Evolutionary conservation across 352 stramenopile genomes (phyloP).

Genomic region (Globisporangium acanthophoron): DNA sequence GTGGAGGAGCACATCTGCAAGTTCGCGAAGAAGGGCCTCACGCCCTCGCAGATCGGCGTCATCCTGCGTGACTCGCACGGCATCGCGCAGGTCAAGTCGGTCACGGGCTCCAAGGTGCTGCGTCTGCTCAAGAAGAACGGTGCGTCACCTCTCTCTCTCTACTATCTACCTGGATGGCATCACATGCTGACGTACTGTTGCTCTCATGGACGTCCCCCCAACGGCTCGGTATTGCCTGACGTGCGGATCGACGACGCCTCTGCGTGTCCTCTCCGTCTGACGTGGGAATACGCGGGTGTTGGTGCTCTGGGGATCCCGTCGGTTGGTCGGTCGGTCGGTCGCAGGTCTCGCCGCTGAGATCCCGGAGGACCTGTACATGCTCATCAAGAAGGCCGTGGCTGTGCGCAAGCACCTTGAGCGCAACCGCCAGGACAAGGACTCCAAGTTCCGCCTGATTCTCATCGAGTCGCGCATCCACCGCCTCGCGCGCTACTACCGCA

Average conservation of each 20-base stretch:
- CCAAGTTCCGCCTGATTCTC: slow-evolving; percentile 99
- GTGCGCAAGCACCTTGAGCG: slow-evolving; percentile 99
- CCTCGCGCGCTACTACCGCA: slow-evolving; percentile 98
- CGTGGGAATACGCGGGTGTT: slow-evolving; percentile 81
- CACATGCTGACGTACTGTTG: slow-evolving; percentile 17
- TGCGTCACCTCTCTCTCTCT: slow-evolving; percentile 21
- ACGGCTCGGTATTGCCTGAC: slow-evolving; percentile 83
- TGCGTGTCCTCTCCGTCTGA: slow-evolving; percentile 55
- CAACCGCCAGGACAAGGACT: slow-evolving; percentile 99
- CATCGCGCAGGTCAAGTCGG: slow-evolving; percentile 97
- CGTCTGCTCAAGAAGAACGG: slow-evolving; percentile 99
- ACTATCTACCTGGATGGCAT: background rate
- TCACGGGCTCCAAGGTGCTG: slow-evolving; percentile 99
- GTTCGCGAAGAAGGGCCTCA: slow-evolving; percentile 99
- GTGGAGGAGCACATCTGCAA: slow-evolving; percentile 99
- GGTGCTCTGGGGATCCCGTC: background rate
- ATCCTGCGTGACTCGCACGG: slow-evolving; percentile 99
- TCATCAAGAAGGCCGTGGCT: slow-evolving; percentile 99
- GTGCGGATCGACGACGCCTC: slow-evolving; percentile 48
- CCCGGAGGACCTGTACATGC: slow-evolving; percentile 99
- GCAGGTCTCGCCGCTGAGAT: slow-evolving; percentile 97
- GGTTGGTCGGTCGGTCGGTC: slow-evolving; percentile 3
- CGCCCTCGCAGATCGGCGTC: slow-evolving; percentile 97
- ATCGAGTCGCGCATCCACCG: slow-evolving; percentile 99
- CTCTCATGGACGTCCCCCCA: slow-evolving; percentile 8